Conservation (phyloP, 805 yeast species). For the Yamadazyma phyllophila region DNA sequence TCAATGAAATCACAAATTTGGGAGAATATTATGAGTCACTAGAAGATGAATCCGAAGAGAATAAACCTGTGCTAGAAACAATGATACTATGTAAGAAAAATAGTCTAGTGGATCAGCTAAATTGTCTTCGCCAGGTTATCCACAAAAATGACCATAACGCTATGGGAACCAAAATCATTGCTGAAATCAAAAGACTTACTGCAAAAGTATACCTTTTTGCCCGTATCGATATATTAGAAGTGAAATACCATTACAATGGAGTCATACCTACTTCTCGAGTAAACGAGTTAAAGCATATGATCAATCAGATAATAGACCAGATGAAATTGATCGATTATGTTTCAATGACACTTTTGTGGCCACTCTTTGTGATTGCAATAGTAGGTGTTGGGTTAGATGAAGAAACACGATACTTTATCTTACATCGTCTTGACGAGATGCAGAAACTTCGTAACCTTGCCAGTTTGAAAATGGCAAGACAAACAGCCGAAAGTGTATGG, state of each 20-base stretch:
- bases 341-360: conserved; percentile 40
- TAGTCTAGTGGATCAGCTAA: conserved; percentile 20
- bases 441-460: conserved; percentile 35
- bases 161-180: conserved; percentile 17
- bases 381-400: conserved; percentile 26
- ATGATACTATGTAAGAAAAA: conserved; percentile 19
- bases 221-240: conserved; percentile 24
- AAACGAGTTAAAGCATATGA: conserved; percentile 16
- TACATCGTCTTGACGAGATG: conserved; percentile 31
- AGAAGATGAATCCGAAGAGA: conserved; percentile 17
- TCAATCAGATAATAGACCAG: conserved; percentile 25
- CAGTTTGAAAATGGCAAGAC: conserved; percentile 36
- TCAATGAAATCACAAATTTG: conserved; percentile 34
- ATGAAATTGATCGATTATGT: conserved; percentile 12
- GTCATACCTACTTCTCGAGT: conserved; percentile 8
- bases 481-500: conserved; percentile 37
- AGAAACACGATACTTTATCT: conserved; percentile 38
- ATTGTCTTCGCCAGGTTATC: conserved; percentile 16
- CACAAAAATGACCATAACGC: background rate
- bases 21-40: conserved; percentile 37
- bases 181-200: conserved; percentile 38
- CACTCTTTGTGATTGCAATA: conserved; percentile 38
- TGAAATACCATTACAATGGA: conserved; percentile 5
- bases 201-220: conserved; percentile 35
- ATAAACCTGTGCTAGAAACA: conserved; percentile 21